Base-by-base conservation (phyloP, 2,329 filamentous ascomycete genomes). In the Talaromyces sp. region DNA sequence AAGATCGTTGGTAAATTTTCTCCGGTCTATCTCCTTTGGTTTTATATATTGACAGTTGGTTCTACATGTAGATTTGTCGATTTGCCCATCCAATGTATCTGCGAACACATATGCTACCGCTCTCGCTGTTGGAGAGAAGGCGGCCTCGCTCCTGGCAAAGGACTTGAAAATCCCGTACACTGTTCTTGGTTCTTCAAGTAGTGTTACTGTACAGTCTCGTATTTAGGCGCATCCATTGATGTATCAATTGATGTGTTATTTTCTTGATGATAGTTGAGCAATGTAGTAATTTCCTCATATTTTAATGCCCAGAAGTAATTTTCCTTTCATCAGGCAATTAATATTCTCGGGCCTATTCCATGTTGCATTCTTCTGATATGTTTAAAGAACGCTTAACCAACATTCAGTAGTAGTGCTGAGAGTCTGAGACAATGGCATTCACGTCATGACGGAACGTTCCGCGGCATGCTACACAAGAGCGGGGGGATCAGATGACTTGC, bases 31-130 rank as follows among this genome's bases (percentile, higher is more conserved):
- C 19, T 50, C 9, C 12, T 11, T 1, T 3, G n/a, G 43, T 1
- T 19, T 9, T 46, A 5, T 0, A 21, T 50, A 26, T 24, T 50
- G 19, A 50, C 43, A 5, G 8, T 26, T 24, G 41, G n/a, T n/a
- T n/a, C n/a, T n/a, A n/a, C n/a, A 48, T 12, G 19, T 46, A 67
- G 70, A 72, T 65, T 52, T 70, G 56, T 68, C 66, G 3, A 68
- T 70, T 26, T 65, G 61, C 31, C 68, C 68, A 10, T 62, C 63
- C 17, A 80, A 79, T 46, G 74, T 80, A 14, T 68, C 63, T 58
- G 67, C 74, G 1, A 81, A 82, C 60, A 80, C 78, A 0, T 72
- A 73, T 50, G 78, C 76, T 32, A 78, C 78, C 1, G 81, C 81
- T 0, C 67, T 83, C 17, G 61, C 77, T 5, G 69, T 82, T 57